phyloP scores from a whole-genome alignment of 2,329 filamentous ascomycete genomes.

The Penicillium palitans region DNA sequence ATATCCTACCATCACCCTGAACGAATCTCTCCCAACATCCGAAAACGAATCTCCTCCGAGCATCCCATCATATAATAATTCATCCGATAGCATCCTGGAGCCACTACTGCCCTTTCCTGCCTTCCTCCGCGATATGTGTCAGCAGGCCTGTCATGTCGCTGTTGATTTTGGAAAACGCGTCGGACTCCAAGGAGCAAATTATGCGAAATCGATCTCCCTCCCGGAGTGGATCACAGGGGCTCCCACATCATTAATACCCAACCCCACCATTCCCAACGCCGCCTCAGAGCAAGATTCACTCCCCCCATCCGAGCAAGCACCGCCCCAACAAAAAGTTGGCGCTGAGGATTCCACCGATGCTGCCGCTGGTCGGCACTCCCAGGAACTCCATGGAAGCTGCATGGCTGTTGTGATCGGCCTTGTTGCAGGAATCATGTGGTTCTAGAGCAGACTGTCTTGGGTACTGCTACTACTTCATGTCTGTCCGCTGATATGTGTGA shows the following conservation, averaged over 20 bases:
- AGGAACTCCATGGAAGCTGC: conserved; percentile 36
- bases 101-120: conserved; percentile 11
- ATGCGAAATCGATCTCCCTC: conserved; percentile 5
- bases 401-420: conserved; percentile 42
- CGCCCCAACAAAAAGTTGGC: conserved; percentile 13
- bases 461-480: not conserved
- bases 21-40: conserved; percentile 16
- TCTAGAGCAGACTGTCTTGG: conserved; percentile 20
- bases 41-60: conserved; percentile 5
- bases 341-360: conserved; percentile 27
- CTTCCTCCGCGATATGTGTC: conserved; percentile 27
- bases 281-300: conserved; percentile 1
- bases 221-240: not conserved
- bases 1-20: conserved; percentile 13
- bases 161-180: conserved; percentile 15
- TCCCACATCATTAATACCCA: not conserved
- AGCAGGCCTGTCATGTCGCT: conserved; percentile 35
- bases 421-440: conserved; percentile 41
- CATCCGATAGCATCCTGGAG: not conserved
- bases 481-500: conserved; percentile 18
- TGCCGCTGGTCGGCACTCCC: conserved; percentile 26
- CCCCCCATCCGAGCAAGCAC: not conserved
- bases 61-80: conserved; percentile 3
- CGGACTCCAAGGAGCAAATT: conserved; percentile 3
- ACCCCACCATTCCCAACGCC: not conserved